Evolutionary conservation across 2,329 filamentous ascomycete species (phyloP), one percentile per base, ranked within the genome.

Genomic region (Colletotrichum sp.): DNA sequence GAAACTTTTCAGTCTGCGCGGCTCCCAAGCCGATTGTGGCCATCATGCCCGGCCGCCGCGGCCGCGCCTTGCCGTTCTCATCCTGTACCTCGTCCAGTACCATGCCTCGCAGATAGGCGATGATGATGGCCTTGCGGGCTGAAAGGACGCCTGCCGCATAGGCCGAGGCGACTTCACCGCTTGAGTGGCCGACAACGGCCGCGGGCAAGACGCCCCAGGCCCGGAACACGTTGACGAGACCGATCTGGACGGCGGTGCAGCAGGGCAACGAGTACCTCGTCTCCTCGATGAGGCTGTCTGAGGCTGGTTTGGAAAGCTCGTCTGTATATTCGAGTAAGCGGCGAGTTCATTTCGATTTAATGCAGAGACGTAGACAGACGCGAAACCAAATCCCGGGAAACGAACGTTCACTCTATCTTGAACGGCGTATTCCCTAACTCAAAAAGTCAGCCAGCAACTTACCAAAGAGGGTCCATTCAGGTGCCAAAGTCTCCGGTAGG

Each of bases 81-180:
- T 59, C 24, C 24, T 1, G 24, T 14, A 18, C 4, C 14, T 59
- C 34, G 3, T 16, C 48, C 77, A 63, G 26, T 2, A 68, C 43
- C 3, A 77, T 34, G 6, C 55, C 67, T 7, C 67, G 67, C 87
- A 0, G 30, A n/a, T 36, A 69, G n/a, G 86, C 85, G 0, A 82
- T 77, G 5, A 79, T 79, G 68, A 87, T 84, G 10, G 86, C 86
- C 7, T 83, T 82, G 16, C 80, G 72, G 2, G 80, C 77, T 0
- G 83, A 81, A 8, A 88, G 73, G 3, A 78, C 69, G 4, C 85
- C 84, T 1, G 83, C 81, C 2, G 85, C 84, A 66, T 87, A 88
- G 1, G 86, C 86, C 2, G 86, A 87, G 0, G 83, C 86, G 32
- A 88, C 86, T 76, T 89, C 87, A 2, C 87, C 87, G 7, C 79